Conservation (phyloP, 192 early-diverging fungal genomes). For the Spinellus fusiger region DNA sequence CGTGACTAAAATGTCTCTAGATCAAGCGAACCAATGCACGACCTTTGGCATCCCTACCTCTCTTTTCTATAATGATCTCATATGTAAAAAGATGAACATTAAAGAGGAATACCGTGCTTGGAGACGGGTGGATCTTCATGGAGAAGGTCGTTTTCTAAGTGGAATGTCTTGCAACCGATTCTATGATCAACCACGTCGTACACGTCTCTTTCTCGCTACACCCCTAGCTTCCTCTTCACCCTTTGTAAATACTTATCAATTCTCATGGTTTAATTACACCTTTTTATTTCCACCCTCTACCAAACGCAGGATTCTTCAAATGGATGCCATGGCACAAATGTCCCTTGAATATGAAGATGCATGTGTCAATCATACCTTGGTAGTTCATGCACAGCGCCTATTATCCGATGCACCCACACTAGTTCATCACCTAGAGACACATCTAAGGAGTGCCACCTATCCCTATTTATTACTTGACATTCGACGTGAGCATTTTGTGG, state of each 20-base stretch:
- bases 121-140: constrained; percentile 46
- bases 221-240: background rate
- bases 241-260: constrained; percentile 37
- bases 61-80: constrained; percentile 20
- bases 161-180: background rate
- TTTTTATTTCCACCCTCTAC: constrained; percentile 63
- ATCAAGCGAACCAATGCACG: constrained; percentile 1
- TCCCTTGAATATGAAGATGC: constrained; percentile 75
- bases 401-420: constrained; percentile 45
- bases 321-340: constrained; percentile 77
- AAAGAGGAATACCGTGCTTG: constrained; percentile 75
- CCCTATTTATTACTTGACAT: constrained; percentile 82
- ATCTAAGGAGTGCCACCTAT: constrained; percentile 52
- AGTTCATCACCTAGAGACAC: constrained; percentile 46
- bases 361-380: constrained; percentile 73
- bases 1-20: background rate
- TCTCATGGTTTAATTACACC: constrained; percentile 66
- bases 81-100: constrained; percentile 50
- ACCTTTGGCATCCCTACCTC: background rate
- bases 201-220: constrained; percentile 5
- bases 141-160: constrained; percentile 21
- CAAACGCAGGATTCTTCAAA: constrained; percentile 65
- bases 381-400: constrained; percentile 67
- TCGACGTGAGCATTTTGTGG: constrained; percentile 58
- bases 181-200: constrained; percentile 6